Evolutionary conservation across 805 yeast species (phyloP), one percentile per base, ranked within the genome.

Genomic region (Candida stauntonica): DNA sequence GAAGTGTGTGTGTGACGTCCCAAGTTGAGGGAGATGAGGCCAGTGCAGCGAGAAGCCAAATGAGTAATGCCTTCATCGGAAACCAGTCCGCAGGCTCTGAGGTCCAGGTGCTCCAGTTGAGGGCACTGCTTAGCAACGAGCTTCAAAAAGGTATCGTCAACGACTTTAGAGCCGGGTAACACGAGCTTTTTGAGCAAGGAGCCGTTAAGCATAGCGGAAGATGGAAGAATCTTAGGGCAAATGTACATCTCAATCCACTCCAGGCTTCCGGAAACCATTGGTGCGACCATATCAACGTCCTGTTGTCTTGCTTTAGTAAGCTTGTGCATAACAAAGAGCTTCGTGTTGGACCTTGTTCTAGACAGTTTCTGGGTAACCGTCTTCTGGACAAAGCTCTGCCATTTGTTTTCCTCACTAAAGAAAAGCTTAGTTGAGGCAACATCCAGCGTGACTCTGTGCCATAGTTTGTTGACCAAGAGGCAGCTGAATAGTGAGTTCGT

Each of bases 51-150:
- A 23, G 67, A 57, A 0, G 87, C 83, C 23, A 89, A 60, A n/a
- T 75, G 70, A 41, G 79, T 76, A 17, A 89, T 62, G 1, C 96
- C 91, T 17, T 74, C 63, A 64, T 89, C 96, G 3, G 86, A 70
- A 14, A 89, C 75, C 40, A 66, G 62, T 42, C 84, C 88, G 62
- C 96, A 87, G 0, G 95, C 96, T 30, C 97, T 68, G 15, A 89
- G 61, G 54, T 89, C 97, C 31, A 89, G 62, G 21, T 72, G 68
- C 47, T 72, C 73, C 41, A 89, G 67, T 28, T 68, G 68, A 7
- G 83, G 81, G 48, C 89, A 76, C 34, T 58, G 52, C 24, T 64
- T 62, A 3, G 84, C 68, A 7, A 87, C 70, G 31, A 61, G 48
- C 5, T 66, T 61, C 39, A 89, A 57, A 38, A 76, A 71, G 3